phyloP scores from a whole-genome alignment of 495 filamentous ascomycete species.

The Penicillium pancosmium region DNA sequence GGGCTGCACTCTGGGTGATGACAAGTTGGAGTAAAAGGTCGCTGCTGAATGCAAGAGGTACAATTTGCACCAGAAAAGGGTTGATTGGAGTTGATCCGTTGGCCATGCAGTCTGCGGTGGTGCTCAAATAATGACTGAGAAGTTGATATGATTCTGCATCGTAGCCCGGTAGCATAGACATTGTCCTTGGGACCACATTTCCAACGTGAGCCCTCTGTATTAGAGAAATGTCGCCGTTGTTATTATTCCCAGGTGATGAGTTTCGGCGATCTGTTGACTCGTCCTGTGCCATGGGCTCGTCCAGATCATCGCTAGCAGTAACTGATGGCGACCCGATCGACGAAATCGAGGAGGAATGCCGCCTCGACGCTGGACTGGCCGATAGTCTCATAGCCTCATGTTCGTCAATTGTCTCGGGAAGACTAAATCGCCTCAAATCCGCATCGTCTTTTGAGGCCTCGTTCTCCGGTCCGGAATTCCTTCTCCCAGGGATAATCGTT shows the following conservation, averaged over 20 bases:
- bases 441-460: neutral
- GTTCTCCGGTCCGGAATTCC: constrained; percentile 15
- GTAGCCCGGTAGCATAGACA: constrained; percentile 40
- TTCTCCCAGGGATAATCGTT: constrained; percentile 20
- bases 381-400: constrained; percentile 13
- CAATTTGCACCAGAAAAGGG: constrained; percentile 42
- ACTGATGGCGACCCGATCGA: constrained; percentile 19
- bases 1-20: constrained; percentile 42
- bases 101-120: constrained; percentile 43
- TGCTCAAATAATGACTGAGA: constrained; percentile 40
- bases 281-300: neutral
- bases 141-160: constrained; percentile 37
- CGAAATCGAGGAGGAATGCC: constrained; percentile 25
- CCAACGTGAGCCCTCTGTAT: constrained; percentile 15
- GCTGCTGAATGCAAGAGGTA: constrained; percentile 42
- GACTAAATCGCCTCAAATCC: constrained; percentile 12
- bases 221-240: constrained; percentile 7
- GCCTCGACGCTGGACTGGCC: constrained; percentile 14
- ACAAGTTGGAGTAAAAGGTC: constrained; percentile 41
- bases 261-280: constrained; percentile 1
- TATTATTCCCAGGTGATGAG: neutral
- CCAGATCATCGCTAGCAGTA: constrained; percentile 3
- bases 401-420: constrained; percentile 12
- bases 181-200: constrained; percentile 29
- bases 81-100: constrained; percentile 43